Evolutionary conservation across 768 basidiomycete species (phyloP).

Genomic region (Hygrocybe punicea): DNA sequence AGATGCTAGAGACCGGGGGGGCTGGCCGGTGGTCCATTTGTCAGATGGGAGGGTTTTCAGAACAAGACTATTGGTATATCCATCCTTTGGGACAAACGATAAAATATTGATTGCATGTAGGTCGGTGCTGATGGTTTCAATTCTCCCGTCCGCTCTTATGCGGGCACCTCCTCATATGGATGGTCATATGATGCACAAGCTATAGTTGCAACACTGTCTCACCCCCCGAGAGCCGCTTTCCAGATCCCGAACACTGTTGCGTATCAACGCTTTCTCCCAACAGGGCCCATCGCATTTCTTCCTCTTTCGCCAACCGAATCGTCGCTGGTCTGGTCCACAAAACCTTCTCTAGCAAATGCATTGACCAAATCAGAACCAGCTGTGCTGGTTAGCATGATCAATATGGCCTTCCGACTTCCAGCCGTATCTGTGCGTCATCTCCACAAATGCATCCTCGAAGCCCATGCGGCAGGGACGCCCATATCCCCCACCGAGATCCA

Average conservation of each 20-base stretch:
- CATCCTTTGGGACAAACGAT: neutral
- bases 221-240: constrained; percentile 61
- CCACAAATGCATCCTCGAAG: constrained; percentile 56
- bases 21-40: constrained; percentile 79
- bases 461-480: constrained; percentile 41
- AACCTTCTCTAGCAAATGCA: constrained; percentile 67
- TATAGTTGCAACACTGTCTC: constrained; percentile 83
- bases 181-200: constrained; percentile 90
- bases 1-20: constrained; percentile 49
- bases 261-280: constrained; percentile 92
- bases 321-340: constrained; percentile 94
- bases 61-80: constrained; percentile 66
- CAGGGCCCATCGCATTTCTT: constrained; percentile 93
- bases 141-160: constrained; percentile 86
- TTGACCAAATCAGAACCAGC: constrained; percentile 62
- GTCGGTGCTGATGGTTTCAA: constrained; percentile 95
- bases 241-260: constrained; percentile 72
- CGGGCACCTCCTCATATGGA: constrained; percentile 81
- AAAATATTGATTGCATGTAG: constrained; percentile 35
- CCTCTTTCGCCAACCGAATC: constrained; percentile 76
- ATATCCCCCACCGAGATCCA: constrained; percentile 49
- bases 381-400: constrained; percentile 72
- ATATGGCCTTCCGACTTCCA: constrained; percentile 86
- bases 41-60: constrained; percentile 63
- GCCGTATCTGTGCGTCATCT: constrained; percentile 68